Evolutionary conservation across 2,329 filamentous ascomycete species (phyloP).

Genomic region (Cytospora leucostoma): DNA sequence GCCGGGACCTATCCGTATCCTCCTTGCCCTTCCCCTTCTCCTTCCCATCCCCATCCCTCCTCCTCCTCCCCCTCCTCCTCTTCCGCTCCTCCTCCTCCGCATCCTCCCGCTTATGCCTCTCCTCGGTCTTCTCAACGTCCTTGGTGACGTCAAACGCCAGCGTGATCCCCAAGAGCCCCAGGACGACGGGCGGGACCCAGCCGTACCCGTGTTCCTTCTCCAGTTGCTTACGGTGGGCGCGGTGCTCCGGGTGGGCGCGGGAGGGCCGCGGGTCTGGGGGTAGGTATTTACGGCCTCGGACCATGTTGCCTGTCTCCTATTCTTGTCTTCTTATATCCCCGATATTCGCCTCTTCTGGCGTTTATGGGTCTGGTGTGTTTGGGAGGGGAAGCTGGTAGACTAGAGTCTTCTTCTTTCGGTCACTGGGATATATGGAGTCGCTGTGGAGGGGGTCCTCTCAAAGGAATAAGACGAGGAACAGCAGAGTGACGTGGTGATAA

Average conservation of each 20-base stretch:
- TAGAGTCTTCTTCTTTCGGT: not conserved
- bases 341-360: not conserved
- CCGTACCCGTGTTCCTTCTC: slow-evolving; percentile 46
- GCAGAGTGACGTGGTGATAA: not conserved
- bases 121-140: slow-evolving; percentile 41
- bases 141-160: slow-evolving; percentile 45
- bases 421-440: not conserved
- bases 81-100: slow-evolving; percentile 25
- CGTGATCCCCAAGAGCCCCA: slow-evolving; percentile 41
- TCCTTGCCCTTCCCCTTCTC: slow-evolving; percentile 1
- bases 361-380: no score
- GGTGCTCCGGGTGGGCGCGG: slow-evolving; percentile 42
- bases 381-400: not conserved
- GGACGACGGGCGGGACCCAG: slow-evolving; percentile 43
- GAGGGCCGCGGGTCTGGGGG: slow-evolving; percentile 39
- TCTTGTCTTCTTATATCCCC: not conserved
- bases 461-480: not conserved
- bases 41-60: slow-evolving; percentile 3
- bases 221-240: slow-evolving; percentile 40
- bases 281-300: slow-evolving; percentile 22
- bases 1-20: slow-evolving; percentile 7
- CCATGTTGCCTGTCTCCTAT: slow-evolving; percentile 16
- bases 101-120: slow-evolving; percentile 32
- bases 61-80: slow-evolving; percentile 28
- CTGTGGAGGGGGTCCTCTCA: not conserved